phyloP scores from a whole-genome alignment of 805 yeast species.

The Starmera pachycereana region DNA sequence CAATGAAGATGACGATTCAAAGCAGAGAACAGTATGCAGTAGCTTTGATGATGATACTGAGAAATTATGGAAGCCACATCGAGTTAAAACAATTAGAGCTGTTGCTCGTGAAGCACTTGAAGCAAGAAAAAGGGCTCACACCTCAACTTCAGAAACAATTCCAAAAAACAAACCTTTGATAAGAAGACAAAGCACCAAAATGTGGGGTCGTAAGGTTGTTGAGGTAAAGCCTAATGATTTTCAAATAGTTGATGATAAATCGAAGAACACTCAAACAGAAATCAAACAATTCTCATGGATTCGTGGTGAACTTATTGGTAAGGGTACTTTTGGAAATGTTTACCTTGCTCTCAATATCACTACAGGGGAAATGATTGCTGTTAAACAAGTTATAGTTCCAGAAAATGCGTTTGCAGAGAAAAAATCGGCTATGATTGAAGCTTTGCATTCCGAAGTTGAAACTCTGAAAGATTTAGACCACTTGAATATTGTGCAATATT shows the following conservation, averaged over 20 bases:
- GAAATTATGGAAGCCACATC: constrained; percentile 26
- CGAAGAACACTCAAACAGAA: constrained; percentile 55
- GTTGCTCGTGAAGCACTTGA: constrained; percentile 88
- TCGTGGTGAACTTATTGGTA: constrained; percentile 92
- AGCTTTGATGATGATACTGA: constrained; percentile 7
- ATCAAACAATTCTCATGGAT: constrained; percentile 93
- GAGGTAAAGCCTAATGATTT: constrained; percentile 75
- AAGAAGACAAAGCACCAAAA: constrained; percentile 76
- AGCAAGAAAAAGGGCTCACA: constrained; percentile 34
- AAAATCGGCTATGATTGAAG: constrained; percentile 58
- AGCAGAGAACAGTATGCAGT: constrained; percentile 13
- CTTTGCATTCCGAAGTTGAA: constrained; percentile 82
- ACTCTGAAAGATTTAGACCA: constrained; percentile 93
- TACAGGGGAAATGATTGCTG: constrained; percentile 98
- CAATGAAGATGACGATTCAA: constrained; percentile 2
- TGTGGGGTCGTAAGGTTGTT: constrained; percentile 94
- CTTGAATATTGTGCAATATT: constrained; percentile 86
- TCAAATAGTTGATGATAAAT: constrained; percentile 43
- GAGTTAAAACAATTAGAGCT: constrained; percentile 86
- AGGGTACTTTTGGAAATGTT: constrained; percentile 94
- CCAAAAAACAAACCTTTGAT: constrained; percentile 26
- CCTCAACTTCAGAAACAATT: constrained; percentile 2
- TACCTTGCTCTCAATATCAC: constrained; percentile 87
- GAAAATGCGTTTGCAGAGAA: constrained; percentile 21
- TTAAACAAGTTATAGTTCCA: constrained; percentile 80